These are phyloP conservation scores for Xylariaceae sp. DNA, from an alignment of 2,329 filamentous ascomycete species.

Conservation along the genomic window DNA sequence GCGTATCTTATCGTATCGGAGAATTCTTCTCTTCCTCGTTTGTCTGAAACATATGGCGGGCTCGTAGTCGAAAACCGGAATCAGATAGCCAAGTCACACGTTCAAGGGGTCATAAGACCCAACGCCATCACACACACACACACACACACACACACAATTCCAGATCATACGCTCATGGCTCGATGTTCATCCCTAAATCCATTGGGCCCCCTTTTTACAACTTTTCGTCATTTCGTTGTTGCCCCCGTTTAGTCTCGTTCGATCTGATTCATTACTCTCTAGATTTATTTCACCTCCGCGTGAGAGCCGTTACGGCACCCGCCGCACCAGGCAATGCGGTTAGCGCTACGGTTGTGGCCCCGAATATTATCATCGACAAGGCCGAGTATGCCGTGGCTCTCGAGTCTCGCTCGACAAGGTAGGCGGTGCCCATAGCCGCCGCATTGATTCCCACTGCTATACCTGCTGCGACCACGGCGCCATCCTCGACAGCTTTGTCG, in stretches of 20 bases:
- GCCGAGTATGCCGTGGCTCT: conserved; percentile 51
- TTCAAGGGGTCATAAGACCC: neutral
- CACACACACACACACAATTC: neutral
- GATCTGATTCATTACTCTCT: neutral
- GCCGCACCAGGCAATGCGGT: conserved; percentile 45
- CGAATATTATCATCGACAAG: conserved; percentile 53
- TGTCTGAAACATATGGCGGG: neutral
- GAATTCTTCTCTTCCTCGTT: neutral
- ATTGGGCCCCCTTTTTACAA: neutral
- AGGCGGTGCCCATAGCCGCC: conserved; percentile 54
- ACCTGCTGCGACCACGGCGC: conserved; percentile 43
- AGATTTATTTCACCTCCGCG: conserved; percentile 23
- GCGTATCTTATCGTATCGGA: neutral
- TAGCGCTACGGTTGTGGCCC: conserved; percentile 50
- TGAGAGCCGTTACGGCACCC: conserved; percentile 33
- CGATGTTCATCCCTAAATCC: neutral
- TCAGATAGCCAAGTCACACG: neutral
- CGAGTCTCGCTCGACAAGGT: conserved; percentile 49
- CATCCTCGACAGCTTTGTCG: conserved; percentile 11
- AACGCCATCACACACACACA: conserved; percentile 5
- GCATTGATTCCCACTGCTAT: conserved; percentile 53
- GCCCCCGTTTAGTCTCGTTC: neutral
- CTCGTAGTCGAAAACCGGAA: neutral
- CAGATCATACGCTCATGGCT: neutral
- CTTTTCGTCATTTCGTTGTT: neutral